These are phyloP conservation scores for Aspergillus panamensis DNA, from an alignment of 495 filamentous ascomycete genomes.

Conservation along the genomic window DNA sequence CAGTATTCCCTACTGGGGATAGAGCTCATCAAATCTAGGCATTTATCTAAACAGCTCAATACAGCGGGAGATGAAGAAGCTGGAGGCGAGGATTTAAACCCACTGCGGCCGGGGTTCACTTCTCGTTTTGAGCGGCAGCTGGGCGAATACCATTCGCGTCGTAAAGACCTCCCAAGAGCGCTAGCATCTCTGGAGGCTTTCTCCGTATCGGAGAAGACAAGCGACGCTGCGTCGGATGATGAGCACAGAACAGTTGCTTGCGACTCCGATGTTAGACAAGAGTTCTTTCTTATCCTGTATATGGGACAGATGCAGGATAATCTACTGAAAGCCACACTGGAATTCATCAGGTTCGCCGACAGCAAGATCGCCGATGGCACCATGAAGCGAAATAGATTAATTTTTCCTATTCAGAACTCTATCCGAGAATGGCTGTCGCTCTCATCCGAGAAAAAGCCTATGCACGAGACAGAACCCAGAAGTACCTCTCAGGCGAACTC, in stretches of 20 bases:
- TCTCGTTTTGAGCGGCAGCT: constrained; percentile 21
- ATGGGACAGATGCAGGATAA: constrained; percentile 37
- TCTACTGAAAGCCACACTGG: constrained; percentile 31
- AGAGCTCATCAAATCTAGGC: constrained; percentile 27
- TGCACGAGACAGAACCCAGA: constrained; percentile 13
- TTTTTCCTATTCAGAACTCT: constrained; percentile 55
- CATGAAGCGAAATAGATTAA: constrained; percentile 56
- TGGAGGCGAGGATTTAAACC: constrained; percentile 22
- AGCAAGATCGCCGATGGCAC: constrained; percentile 49
- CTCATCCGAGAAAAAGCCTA: constrained; percentile 12
- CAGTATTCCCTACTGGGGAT: constrained; percentile 28
- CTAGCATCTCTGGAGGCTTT: constrained; percentile 33
- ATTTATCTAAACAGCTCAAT: constrained; percentile 23
- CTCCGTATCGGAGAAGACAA: constrained; percentile 22
- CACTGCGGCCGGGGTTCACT: constrained; percentile 20
- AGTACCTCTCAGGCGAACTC: constrained; percentile 24
- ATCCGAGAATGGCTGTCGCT: constrained; percentile 43
- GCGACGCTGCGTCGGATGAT: constrained; percentile 3
- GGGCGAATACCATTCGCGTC: constrained; percentile 19
- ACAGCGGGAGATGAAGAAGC: constrained; percentile 28
- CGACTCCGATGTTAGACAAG: constrained; percentile 29
- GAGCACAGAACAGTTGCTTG: constrained; percentile 7
- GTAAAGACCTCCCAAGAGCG: constrained; percentile 24
- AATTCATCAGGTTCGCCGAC: constrained; percentile 63
- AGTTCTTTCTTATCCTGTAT: constrained; percentile 36